Evolutionary conservation across 75 land plant genomes (phyloP).

Genomic region (Sequoiadendron giganteum): DNA sequence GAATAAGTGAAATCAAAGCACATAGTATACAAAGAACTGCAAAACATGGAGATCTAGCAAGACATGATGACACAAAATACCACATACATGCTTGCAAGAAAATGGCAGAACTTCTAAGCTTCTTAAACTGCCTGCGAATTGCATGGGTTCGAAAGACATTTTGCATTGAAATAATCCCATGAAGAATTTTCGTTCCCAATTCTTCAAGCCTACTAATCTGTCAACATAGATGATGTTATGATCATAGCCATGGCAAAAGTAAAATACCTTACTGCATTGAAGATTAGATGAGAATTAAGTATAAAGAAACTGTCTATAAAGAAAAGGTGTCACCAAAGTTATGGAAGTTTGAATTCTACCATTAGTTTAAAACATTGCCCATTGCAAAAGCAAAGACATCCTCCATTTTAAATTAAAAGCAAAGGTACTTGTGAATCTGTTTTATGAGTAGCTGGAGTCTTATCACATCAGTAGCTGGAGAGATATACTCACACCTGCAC

Average conservation of each 20-base stretch:
- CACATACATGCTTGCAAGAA: constrained; percentile 73
- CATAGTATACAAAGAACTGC: not conserved
- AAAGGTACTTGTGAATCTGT: not conserved
- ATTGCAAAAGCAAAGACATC: not conserved
- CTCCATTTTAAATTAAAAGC: not conserved
- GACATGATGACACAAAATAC: not conserved
- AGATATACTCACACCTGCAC: not conserved
- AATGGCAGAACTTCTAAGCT: constrained; percentile 46
- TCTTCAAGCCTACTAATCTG: constrained; percentile 93
- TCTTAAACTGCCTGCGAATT: constrained; percentile 52
- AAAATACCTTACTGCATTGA: not conserved
- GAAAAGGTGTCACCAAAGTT: not conserved
- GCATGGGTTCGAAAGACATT: constrained; percentile 74
- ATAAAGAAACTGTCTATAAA: not conserved
- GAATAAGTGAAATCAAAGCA: not conserved
- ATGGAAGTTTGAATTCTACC: not conserved
- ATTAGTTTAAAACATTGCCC: not conserved
- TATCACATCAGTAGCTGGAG: not conserved
- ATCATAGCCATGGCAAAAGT: not conserved
- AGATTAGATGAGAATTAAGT: not conserved
- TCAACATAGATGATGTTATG: not conserved
- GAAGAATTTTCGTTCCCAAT: constrained; percentile 69
- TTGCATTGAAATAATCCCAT: constrained; percentile 77
- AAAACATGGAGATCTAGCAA: not conserved
- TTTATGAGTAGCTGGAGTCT: not conserved